These are phyloP conservation scores for Collybiopsis luxurians DNA, from an alignment of 768 basidiomycete genomes.

Conservation along the genomic window DNA sequence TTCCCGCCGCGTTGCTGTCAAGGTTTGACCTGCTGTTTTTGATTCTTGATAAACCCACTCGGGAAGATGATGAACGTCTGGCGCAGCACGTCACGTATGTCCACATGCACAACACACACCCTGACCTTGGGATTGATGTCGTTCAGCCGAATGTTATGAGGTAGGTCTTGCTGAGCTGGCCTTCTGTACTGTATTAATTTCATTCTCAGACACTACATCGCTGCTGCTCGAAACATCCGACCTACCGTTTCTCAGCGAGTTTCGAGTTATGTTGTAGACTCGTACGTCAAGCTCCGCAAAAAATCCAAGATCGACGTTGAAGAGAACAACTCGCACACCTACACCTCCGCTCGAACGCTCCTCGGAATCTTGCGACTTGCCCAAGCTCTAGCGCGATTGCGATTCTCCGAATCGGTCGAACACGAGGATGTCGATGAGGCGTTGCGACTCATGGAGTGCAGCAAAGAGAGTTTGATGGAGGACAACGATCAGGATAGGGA, in stretches of 20 bases:
- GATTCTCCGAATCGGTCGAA: slow-evolving; percentile 78
- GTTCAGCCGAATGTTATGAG: slow-evolving; percentile 88
- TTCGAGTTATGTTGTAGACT: slow-evolving; percentile 90
- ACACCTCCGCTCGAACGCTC: slow-evolving; percentile 94
- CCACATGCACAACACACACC: slow-evolving; percentile 94
- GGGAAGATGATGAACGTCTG: slow-evolving; percentile 94
- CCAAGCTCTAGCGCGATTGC: slow-evolving; percentile 91
- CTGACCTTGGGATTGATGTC: slow-evolving; percentile 78
- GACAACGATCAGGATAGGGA: slow-evolving; percentile 70
- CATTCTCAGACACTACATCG: slow-evolving; percentile 83
- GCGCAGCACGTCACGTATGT: slow-evolving; percentile 98
- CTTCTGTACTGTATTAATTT: neutral
- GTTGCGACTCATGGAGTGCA: slow-evolving; percentile 93
- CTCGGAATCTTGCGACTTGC: slow-evolving; percentile 92
- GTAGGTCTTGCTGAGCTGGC: slow-evolving; percentile 36
- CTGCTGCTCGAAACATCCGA: slow-evolving; percentile 80
- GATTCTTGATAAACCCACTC: slow-evolving; percentile 91
- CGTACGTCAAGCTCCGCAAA: slow-evolving; percentile 94
- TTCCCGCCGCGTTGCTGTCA: slow-evolving; percentile 93
- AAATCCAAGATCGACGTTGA: slow-evolving; percentile 88
- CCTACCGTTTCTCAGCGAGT: slow-evolving; percentile 89
- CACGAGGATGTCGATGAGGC: slow-evolving; percentile 95
- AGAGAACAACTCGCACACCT: slow-evolving; percentile 85
- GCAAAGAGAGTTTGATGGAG: slow-evolving; percentile 87
- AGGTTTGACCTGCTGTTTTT: slow-evolving; percentile 96